Percentiles rank a stretch among this genome's conserved stretches.
These are phyloP conservation scores for Neonectria neomacrospora DNA, from an alignment of 2,329 filamentous ascomycete species.

Conservation along the genomic window DNA sequence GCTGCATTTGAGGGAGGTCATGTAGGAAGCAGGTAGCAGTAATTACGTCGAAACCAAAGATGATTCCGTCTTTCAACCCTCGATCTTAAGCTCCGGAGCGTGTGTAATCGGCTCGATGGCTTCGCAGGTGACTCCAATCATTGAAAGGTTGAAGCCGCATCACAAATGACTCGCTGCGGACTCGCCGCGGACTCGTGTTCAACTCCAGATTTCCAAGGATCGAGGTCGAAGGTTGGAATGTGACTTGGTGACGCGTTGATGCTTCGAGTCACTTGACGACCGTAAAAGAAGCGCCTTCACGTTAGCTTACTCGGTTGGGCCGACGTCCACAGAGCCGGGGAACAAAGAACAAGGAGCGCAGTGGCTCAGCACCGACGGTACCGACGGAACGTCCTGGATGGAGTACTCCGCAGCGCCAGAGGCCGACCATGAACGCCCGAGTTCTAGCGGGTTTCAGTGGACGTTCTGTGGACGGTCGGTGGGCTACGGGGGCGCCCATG, in stretches of 20 bases:
- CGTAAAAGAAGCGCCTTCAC: background rate
- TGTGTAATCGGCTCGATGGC: background rate
- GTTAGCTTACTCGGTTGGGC: background rate
- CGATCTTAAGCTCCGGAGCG: background rate
- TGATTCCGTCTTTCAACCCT: background rate
- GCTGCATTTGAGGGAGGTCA: background rate
- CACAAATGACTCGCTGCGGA: background rate
- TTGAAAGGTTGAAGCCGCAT: background rate
- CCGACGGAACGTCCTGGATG: background rate
- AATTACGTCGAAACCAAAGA: background rate
- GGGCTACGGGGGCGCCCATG: conserved; percentile 1
- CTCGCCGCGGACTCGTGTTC: background rate
- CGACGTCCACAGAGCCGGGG: background rate
- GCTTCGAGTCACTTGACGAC: background rate
- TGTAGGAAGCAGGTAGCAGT: background rate
- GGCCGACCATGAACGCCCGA: background rate
- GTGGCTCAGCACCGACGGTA: background rate
- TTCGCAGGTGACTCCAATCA: background rate
- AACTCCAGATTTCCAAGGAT: background rate
- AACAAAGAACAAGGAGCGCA: no score
- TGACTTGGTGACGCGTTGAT: background rate
- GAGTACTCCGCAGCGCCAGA: background rate
- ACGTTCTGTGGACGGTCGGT: background rate
- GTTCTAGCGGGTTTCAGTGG: conserved; percentile 16
- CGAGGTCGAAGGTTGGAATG: conserved; percentile 1